Conservation (phyloP, 2,329 filamentous ascomycete species). For the Fonsecaea erecta region DNA sequence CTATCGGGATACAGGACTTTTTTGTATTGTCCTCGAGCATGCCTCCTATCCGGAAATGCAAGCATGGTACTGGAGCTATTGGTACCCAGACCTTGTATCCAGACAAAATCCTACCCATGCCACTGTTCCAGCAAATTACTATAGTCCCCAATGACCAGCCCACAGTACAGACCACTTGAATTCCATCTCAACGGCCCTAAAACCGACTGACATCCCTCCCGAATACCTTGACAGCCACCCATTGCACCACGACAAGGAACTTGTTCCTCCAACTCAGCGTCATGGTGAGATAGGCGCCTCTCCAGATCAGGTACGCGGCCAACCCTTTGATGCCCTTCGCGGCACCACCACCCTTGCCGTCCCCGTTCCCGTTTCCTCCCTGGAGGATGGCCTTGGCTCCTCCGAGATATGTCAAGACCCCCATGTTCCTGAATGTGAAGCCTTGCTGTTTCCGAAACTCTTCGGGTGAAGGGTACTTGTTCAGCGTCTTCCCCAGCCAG, state of each 20-base stretch:
- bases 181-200: too few species aligned
- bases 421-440: constrained; percentile 63
- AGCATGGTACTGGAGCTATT: not conserved
- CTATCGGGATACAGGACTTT: not conserved
- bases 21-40: not conserved
- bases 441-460: constrained; percentile 35
- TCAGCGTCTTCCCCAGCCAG: constrained; percentile 61
- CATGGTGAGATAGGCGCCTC: constrained; percentile 52
- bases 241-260: constrained; percentile 48
- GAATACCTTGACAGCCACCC: constrained; percentile 50
- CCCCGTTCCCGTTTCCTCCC: constrained; percentile 42
- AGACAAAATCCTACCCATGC: not conserved
- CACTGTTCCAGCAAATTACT: not conserved
- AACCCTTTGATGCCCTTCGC: constrained; percentile 47
- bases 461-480: constrained; percentile 45
- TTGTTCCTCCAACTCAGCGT: constrained; percentile 54
- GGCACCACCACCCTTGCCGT: constrained; percentile 39
- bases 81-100: not conserved
- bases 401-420: constrained; percentile 65
- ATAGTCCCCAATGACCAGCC: too few species aligned
- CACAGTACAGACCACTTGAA: too few species aligned
- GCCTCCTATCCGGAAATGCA: not conserved
- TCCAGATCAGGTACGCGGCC: constrained; percentile 51
- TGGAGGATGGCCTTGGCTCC: constrained; percentile 63
- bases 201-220: constrained; percentile 52